A percentile compares a stretch with the other conserved stretches of the same genome.
Evolutionary conservation across 129 eudicot species (phyloP).

Genomic region (Gnaphalium uliginosum): DNA sequence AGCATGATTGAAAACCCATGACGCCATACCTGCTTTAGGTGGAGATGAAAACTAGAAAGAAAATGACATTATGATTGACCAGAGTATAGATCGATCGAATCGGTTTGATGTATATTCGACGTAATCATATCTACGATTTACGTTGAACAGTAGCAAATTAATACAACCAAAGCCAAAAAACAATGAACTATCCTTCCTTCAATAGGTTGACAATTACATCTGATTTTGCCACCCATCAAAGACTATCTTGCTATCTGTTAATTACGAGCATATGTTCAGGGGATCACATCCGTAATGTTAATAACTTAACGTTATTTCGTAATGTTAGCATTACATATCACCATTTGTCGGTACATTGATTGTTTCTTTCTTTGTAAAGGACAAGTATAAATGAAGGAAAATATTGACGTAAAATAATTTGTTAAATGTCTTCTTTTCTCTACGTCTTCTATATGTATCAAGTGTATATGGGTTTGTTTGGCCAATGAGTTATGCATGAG

Average conservation of each 20-base stretch:
- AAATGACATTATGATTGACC: slow-evolving; percentile 17
- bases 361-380: no score
- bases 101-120: neutral
- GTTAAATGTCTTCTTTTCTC: no score
- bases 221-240: neutral
- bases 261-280: no score
- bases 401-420: no score
- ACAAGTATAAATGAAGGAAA: no score
- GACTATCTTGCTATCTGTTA: neutral
- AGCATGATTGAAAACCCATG: neutral
- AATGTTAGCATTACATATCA: no score
- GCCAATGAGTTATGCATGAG: no score
- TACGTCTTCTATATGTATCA: no score
- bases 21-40: neutral
- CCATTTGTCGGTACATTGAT: no score
- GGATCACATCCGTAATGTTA: no score
- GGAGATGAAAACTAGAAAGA: slow-evolving; percentile 20
- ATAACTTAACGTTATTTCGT: no score
- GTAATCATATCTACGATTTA: slow-evolving; percentile 1
- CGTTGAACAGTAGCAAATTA: neutral
- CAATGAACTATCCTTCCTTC: slow-evolving; percentile 6
- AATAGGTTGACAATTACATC: slow-evolving; percentile 7
- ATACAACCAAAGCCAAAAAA: neutral
- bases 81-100: slow-evolving; percentile 11
- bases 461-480: no score